A percentile compares a stretch with the other conserved stretches of the same genome.
These are phyloP conservation scores for Tetrahymena malaccensis DNA, from an alignment of 73 alveolate genomes.

Conservation along the genomic window DNA sequence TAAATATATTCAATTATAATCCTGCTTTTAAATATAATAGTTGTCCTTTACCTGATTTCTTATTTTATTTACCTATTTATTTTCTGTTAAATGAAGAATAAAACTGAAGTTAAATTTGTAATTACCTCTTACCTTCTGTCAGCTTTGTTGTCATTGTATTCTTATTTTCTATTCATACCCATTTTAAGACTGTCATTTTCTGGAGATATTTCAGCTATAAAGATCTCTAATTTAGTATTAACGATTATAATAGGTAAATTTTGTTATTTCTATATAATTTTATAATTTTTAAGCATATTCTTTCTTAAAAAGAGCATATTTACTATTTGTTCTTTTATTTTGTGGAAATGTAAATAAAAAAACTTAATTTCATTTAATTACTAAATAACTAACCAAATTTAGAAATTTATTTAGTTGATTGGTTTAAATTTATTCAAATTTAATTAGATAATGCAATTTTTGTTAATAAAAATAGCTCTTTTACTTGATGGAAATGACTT, in stretches of 20 bases:
- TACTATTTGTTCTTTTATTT: background rate
- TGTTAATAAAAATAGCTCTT: background rate
- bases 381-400: no score
- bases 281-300: no score
- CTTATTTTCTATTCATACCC: background rate
- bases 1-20: background rate
- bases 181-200: background rate
- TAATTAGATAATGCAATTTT: background rate
- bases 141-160: background rate
- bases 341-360: no score
- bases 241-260: background rate
- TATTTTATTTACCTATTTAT: background rate
- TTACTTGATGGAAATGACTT: background rate
- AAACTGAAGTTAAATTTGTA: background rate
- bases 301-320: background rate
- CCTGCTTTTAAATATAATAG: background rate
- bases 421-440: no score
- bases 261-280: no score
- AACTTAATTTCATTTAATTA: background rate
- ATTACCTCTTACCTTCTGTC: background rate
- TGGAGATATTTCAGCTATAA: background rate
- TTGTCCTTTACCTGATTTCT: background rate
- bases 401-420: background rate
- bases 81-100: background rate
- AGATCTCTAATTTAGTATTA: background rate